Percentiles rank a stretch among this genome's conserved stretches.
These are phyloP conservation scores for Exophiala aquamarina DNA, from an alignment of 2,329 filamentous ascomycete genomes.

Conservation along the genomic window DNA sequence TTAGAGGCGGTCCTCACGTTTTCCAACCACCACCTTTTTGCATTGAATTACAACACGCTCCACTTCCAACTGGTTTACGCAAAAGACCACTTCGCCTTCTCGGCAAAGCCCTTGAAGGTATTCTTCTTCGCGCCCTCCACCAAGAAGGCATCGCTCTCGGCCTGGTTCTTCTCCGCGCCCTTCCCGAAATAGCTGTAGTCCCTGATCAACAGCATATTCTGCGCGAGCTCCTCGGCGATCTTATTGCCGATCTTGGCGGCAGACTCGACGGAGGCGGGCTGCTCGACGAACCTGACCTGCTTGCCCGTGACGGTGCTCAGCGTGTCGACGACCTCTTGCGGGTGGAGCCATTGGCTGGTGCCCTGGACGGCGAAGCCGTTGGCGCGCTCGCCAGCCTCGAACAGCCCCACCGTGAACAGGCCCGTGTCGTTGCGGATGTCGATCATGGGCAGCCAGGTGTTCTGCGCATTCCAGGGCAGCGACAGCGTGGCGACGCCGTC, in stretches of 20 bases:
- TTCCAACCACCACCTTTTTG: too few relatives aligned
- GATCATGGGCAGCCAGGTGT: conserved; percentile 44
- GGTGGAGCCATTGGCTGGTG: conserved; percentile 41
- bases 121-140: conserved; percentile 16
- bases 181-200: conserved; percentile 56
- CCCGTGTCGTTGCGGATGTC: conserved; percentile 48
- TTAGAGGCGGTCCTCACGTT: too few relatives aligned
- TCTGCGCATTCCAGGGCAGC: conserved; percentile 30
- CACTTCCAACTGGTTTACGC: conserved; percentile 6
- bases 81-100: conserved; percentile 17
- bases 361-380: conserved; percentile 47
- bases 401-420: conserved; percentile 38
- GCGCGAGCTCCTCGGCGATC: conserved; percentile 50
- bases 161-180: conserved; percentile 29
- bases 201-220: conserved; percentile 55
- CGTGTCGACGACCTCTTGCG: conserved; percentile 40
- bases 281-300: conserved; percentile 27
- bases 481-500: conserved; percentile 32
- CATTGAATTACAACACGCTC: too few relatives aligned
- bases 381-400: conserved; percentile 21
- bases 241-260: conserved; percentile 40
- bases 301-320: conserved; percentile 45
- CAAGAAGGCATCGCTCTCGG: conserved; percentile 21
- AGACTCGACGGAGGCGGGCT: conserved; percentile 46
- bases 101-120: conserved; percentile 19